A percentile compares a stretch with the other conserved stretches of the same genome.
Evolutionary conservation across 805 yeast genomes (phyloP).

Genomic region (Metschnikowia hibisci): DNA sequence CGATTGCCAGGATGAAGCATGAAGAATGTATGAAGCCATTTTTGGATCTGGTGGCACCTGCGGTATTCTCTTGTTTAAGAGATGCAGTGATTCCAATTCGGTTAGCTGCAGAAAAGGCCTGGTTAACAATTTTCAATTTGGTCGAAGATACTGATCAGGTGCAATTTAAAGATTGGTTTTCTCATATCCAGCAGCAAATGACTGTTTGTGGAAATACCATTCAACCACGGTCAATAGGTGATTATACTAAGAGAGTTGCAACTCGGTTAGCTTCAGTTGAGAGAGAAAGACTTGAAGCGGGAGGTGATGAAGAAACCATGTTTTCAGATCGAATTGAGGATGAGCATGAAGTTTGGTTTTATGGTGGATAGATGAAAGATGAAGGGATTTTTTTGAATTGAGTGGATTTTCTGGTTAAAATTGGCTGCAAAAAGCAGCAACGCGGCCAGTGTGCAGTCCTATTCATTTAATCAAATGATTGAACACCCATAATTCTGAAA

Average conservation of each 20-base stretch:
- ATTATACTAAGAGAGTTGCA: slow-evolving; percentile 90
- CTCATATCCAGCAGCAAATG: slow-evolving; percentile 33
- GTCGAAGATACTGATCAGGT: slow-evolving; percentile 59
- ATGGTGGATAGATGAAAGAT: slow-evolving; percentile 55
- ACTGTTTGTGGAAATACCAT: slow-evolving; percentile 42
- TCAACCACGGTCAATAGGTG: slow-evolving; percentile 73
- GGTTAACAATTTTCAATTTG: slow-evolving; percentile 63
- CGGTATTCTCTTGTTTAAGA: slow-evolving; percentile 77
- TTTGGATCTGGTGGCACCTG: slow-evolving; percentile 57
- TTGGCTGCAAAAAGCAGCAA: no score
- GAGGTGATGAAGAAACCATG: slow-evolving; percentile 85
- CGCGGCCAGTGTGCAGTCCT: no score
- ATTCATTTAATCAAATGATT: no score
- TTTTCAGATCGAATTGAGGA: slow-evolving; percentile 84
- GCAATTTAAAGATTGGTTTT: slow-evolving; percentile 64
- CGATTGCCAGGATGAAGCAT: slow-evolving; percentile 62
- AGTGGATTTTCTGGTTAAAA: no score
- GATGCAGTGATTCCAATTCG: slow-evolving; percentile 89
- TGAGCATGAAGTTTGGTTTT: slow-evolving; percentile 83
- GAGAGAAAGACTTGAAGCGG: slow-evolving; percentile 81
- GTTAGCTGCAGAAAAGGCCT: slow-evolving; percentile 91
- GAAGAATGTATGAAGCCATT: slow-evolving; percentile 48
- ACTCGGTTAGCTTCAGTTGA: slow-evolving; percentile 79
- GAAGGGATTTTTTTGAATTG: no score
- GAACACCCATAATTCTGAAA: no score